phyloP scores from a whole-genome alignment of 306 rosid species.

The Dryas octopetala region DNA sequence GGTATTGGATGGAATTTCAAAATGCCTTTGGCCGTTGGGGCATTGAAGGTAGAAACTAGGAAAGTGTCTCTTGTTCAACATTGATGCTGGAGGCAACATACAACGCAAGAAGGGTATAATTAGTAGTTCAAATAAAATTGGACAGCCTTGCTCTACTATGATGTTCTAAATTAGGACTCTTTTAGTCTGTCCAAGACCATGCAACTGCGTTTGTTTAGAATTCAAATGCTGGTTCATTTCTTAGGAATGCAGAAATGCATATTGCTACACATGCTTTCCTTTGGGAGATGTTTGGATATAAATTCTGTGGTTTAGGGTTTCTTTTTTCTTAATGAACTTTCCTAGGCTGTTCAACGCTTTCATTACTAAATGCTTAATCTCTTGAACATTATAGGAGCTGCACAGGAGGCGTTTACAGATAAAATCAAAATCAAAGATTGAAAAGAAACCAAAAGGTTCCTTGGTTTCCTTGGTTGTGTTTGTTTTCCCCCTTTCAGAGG shows the following conservation, averaged over 20 bases:
- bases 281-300: neutral
- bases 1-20: neutral
- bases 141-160: neutral
- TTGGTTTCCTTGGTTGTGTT: neutral
- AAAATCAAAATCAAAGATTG: constrained; percentile 59
- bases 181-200: neutral
- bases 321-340: neutral
- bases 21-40: neutral
- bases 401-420: constrained; percentile 67
- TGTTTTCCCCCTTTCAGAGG: neutral
- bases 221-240: neutral
- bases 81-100: neutral
- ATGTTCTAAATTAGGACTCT: too few species aligned
- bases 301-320: neutral
- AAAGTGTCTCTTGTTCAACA: neutral
- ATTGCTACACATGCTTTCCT: neutral
- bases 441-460: constrained; percentile 52
- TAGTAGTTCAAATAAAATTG: neutral
- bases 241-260: neutral
- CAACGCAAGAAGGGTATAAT: neutral
- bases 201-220: neutral
- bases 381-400: constrained; percentile 46
- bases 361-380: neutral
- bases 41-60: neutral
- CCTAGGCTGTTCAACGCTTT: neutral